Base-by-base conservation (phyloP, 2,329 filamentous ascomycete species). In the Mollisia scopiformis region DNA sequence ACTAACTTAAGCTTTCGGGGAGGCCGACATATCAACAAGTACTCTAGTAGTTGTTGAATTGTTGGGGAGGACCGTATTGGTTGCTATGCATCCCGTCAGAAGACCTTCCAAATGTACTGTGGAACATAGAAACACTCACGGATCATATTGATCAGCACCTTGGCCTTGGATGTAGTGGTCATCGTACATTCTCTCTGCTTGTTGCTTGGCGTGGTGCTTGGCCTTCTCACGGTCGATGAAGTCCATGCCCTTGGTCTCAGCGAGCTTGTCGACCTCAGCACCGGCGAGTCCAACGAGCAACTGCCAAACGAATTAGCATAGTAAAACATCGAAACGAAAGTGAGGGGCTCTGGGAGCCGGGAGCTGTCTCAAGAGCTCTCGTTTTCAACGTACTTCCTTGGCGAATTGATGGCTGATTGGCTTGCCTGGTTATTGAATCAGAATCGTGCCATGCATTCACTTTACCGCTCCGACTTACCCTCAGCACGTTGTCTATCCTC, bases 231-330 rank as follows among this genome's bases (percentile, higher is more conserved):
- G 75, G 76, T 89, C 85, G 62, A 83, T 68, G 62, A 78, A 80
- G 74, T 88, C 82, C 65, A 86, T 75, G n/a, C 87, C 87, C 80
- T 88, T 88, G 68, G 84, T 87, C 81, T 90, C 91, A 69, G 84
- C 82, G 31, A 93, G 82, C 77, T 88, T 89, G 80, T 94, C 90
- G 71, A 92, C 83, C 77, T 93, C 89, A 63, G 84, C 89, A 51
- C 85, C 90, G 28, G 88, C 90, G 58, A 93, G 80, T 61, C 87
- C 90, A 16, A 84, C 89, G 31, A 94, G 76, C 47, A 90, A 74
- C 78, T n/a, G n/a, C n/a, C n/a, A n/a, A n/a, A n/a, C n/a, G n/a
- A n/a, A n/a, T n/a, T n/a, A n/a, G n/a, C n/a, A n/a, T n/a, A n/a
- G n/a, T n/a, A n/a, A n/a, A n/a, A n/a, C n/a, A n/a, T n/a, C n/a